Evolutionary conservation across 2,329 filamentous ascomycete genomes (phyloP).

Genomic region (Cladobotryum protrusum): DNA sequence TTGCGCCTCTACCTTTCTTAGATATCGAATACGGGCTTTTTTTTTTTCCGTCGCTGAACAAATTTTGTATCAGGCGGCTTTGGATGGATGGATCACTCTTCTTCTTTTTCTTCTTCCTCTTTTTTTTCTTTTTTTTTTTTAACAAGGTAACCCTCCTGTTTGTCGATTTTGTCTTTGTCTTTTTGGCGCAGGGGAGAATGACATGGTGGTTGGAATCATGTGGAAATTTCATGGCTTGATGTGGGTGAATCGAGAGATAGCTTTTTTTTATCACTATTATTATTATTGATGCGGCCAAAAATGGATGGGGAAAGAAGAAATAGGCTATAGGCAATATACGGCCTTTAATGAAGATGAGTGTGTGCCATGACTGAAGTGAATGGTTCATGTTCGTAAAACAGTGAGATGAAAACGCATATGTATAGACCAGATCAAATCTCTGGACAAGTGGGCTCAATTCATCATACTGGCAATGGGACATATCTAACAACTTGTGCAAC

Average conservation of each 20-base stretch:
- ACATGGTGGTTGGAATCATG: too few species aligned
- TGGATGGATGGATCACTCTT: not conserved
- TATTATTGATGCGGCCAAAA: not conserved
- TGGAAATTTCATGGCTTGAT: too few species aligned
- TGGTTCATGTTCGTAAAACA: not conserved
- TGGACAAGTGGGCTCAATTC: too few species aligned
- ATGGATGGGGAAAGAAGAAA: slow-evolving; percentile 1
- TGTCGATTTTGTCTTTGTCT: not conserved
- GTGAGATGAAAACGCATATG: too few species aligned
- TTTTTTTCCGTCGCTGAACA: not conserved
- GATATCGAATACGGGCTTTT: slow-evolving; percentile 6
- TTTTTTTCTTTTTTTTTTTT: slow-evolving; percentile 1
- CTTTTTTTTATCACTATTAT: too few species aligned
- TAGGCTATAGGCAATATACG: slow-evolving; percentile 10
- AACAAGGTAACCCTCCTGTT: not conserved
- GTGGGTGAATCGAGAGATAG: too few species aligned
- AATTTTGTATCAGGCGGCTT: not conserved
- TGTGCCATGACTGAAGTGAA: not conserved
- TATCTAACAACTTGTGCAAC: too few species aligned
- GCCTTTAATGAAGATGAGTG: slow-evolving; percentile 7
- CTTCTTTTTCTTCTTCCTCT: not conserved
- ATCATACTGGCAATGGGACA: too few species aligned
- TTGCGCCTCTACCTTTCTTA: not conserved
- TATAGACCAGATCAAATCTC: too few species aligned
- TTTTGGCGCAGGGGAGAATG: too few species aligned